Conservation (phyloP, 73 alveolate genomes). For the Tetrahymena malaccensis region DNA sequence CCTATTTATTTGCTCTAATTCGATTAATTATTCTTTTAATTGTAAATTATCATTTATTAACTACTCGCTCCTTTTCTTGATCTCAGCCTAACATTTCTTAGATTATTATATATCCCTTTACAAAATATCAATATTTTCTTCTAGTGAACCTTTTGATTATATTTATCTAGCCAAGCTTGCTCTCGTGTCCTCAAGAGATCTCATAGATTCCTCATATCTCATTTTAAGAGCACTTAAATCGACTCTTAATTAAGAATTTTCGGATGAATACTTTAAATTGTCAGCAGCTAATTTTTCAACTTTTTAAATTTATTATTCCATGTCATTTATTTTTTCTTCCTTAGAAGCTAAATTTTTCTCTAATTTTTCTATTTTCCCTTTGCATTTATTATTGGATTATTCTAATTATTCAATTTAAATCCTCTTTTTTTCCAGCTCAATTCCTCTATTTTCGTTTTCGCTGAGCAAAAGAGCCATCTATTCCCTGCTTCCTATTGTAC, state of each 20-base stretch:
- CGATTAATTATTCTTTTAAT: background rate
- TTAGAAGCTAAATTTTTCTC: background rate
- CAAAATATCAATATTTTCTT: background rate
- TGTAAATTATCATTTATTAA: background rate
- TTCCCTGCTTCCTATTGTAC: background rate
- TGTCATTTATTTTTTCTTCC: background rate
- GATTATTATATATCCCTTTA: background rate
- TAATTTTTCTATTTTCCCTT: background rate
- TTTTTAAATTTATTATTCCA: background rate
- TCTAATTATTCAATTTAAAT: background rate
- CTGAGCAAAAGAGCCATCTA: background rate
- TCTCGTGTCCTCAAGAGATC: background rate
- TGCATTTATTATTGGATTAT: background rate
- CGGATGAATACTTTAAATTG: background rate
- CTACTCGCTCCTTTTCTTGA: background rate
- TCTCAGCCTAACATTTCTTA: background rate
- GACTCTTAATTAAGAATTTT: background rate
- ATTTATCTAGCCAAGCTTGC: background rate
- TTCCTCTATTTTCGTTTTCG: background rate
- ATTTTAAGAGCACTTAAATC: background rate
- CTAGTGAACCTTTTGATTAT: background rate
- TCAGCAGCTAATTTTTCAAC: background rate
- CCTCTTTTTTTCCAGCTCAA: background rate
- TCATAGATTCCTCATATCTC: background rate
- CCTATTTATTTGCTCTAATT: background rate